phyloP scores from a whole-genome alignment of 225 moss, liverwort and hornwort genomes.

The Pleurozium schreberi region DNA sequence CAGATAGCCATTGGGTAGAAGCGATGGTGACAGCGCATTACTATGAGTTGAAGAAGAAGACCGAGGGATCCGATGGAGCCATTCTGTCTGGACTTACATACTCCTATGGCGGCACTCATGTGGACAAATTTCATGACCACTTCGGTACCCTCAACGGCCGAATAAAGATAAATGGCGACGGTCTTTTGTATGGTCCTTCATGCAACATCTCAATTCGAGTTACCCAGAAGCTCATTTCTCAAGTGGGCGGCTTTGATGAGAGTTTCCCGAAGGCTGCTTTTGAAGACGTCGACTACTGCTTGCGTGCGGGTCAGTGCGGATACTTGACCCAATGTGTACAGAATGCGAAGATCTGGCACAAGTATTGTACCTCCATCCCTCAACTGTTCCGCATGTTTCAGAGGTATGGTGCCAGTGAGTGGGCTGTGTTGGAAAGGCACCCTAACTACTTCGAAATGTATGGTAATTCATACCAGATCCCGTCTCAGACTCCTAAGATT shows the following conservation, averaged over 20 bases:
- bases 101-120: slow-evolving; percentile 11
- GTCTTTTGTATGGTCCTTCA: slow-evolving; percentile 42
- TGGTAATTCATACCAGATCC: slow-evolving; percentile 43
- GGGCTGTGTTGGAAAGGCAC: slow-evolving; percentile 50
- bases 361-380: slow-evolving; percentile 24
- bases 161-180: slow-evolving; percentile 36
- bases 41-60: slow-evolving; percentile 30
- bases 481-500: slow-evolving; percentile 33
- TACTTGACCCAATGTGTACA: slow-evolving; percentile 31
- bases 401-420: slow-evolving; percentile 57
- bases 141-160: slow-evolving; percentile 51
- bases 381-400: slow-evolving; percentile 49
- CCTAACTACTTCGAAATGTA: slow-evolving; percentile 39
- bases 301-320: slow-evolving; percentile 36
- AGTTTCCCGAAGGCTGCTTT: slow-evolving; percentile 58
- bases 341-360: slow-evolving; percentile 54
- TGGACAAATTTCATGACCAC: slow-evolving; percentile 45
- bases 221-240: slow-evolving; percentile 25
- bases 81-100: slow-evolving; percentile 44
- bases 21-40: slow-evolving; percentile 47
- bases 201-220: slow-evolving; percentile 45
- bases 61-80: slow-evolving; percentile 21
- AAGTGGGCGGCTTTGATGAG: slow-evolving; percentile 51
- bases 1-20: slow-evolving; percentile 45
- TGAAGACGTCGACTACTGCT: slow-evolving; percentile 48